Evolutionary conservation across 768 basidiomycete species (phyloP).

Genomic region (Crucibulum laeve): DNA sequence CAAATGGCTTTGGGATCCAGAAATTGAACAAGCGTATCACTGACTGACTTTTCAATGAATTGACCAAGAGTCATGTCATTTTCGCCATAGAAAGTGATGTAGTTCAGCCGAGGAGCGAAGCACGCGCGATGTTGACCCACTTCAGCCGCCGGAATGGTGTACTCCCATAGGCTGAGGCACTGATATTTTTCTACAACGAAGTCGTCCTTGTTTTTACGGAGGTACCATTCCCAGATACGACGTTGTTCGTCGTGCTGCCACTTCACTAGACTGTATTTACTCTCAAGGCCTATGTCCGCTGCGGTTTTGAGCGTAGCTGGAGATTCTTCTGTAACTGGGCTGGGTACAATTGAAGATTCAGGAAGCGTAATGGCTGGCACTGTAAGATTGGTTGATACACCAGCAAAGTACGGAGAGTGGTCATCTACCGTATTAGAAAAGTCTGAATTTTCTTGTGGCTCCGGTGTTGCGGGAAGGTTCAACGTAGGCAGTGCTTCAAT

Average conservation of each 20-base stretch:
- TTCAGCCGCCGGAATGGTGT: conserved; percentile 71
- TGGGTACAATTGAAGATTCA: conserved; percentile 6
- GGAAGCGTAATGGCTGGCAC: conserved; percentile 3
- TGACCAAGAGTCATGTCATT: conserved; percentile 92
- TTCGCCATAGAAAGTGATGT: conserved; percentile 87
- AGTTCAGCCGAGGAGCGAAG: conserved; percentile 67
- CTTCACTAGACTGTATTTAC: conserved; percentile 62
- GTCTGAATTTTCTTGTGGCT: conserved; percentile 19
- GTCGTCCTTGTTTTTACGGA: conserved; percentile 80
- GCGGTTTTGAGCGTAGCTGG: conserved; percentile 44
- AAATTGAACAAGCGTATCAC: conserved; percentile 63
- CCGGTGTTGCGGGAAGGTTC: conserved; percentile 29
- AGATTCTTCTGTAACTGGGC: conserved; percentile 20
- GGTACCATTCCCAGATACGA: conserved; percentile 94
- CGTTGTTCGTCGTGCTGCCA: conserved; percentile 85
- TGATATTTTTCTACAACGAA: conserved; percentile 94
- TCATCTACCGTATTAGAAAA: conserved; percentile 23
- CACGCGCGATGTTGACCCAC: conserved; percentile 68
- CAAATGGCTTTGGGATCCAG: conserved; percentile 76
- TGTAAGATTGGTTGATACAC: conserved; percentile 10
- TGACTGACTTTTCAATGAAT: conserved; percentile 80
- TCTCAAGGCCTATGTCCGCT: conserved; percentile 72
- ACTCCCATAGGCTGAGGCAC: conserved; percentile 76
- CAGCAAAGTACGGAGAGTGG: conserved; percentile 26
- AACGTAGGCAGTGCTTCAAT: conserved; percentile 52